Base-by-base conservation (phyloP, 1,284 basidiomycete genomes). In the Naganishia albida region DNA sequence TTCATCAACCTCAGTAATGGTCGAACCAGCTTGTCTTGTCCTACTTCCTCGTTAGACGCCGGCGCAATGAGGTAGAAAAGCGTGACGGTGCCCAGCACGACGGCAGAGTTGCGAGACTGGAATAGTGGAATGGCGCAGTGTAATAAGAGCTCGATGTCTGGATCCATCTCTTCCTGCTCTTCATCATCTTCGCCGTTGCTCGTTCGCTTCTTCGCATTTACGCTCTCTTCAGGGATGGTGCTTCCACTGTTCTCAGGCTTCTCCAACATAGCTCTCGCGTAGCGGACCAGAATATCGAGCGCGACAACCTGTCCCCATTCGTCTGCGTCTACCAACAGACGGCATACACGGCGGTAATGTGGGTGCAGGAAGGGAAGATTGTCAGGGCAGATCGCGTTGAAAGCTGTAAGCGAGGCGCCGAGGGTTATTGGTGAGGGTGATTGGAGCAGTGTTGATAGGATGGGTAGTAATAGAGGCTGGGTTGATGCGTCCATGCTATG, bases 261-360 rank as follows among this genome's bases (percentile, higher is more conserved):
- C 34, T 88, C 83, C 44, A 96, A 83, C 89, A 95, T 93, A 0
- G 84, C 84, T 56, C 93, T 82, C 0, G 87, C 89, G 75, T 99
- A 99, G 66, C 89, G 83, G 52, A 87, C 80, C 43, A 99, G 83
- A 10, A 97, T 83, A 43, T 89, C 85, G 62, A 96, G 81, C 8
- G 93, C 80, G 49, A 88, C 85, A 4, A 90, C 84, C 77, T 98
- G 96, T 0, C 91, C 92, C 95, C 95, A 99, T 75, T 96, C 93
- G 73, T 99, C 95, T 18, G 90, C 88, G 72, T 99, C 94, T 38
- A 91, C 84, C 1, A 99, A 81, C 16, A 90, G 83, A 51, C 85
- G 84, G 74, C 93, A 97, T 52, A 95, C 82, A 50, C 89, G 86
- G 30, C 94, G 84, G 73, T 90, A 99, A 73, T 95, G 90, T 26